phyloP scores from a whole-genome alignment of 139 green algal species.

The Ostreobium quekettii region DNA sequence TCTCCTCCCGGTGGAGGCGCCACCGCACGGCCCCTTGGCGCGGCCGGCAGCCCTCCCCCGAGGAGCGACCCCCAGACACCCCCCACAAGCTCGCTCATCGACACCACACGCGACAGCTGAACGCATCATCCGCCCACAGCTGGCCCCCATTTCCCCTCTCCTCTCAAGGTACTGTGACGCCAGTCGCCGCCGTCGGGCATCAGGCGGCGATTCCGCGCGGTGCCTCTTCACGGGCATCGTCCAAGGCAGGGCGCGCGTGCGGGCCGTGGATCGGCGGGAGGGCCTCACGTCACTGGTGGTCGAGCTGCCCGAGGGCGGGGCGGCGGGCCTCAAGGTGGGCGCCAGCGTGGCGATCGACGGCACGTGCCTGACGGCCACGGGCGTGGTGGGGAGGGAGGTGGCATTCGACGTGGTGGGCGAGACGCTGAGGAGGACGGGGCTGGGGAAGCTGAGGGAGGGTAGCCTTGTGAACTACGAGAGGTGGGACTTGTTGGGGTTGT shows the following conservation, averaged over 20 bases:
- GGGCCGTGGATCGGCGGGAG: slow-evolving; percentile 33
- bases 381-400: slow-evolving; percentile 24
- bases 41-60: too few relatives aligned
- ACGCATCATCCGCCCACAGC: too few relatives aligned
- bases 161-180: too few relatives aligned
- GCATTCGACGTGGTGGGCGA: slow-evolving; percentile 90
- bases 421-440: slow-evolving; percentile 81
- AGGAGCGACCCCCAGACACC: too few relatives aligned
- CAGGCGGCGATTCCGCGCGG: too few relatives aligned
- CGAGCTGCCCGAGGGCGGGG: slow-evolving; percentile 50
- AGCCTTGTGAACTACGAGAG: slow-evolving; percentile 13
- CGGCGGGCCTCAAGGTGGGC: slow-evolving; percentile 54
- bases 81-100: too few relatives aligned
- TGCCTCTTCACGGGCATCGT: slow-evolving; percentile 86
- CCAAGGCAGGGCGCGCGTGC: slow-evolving; percentile 64
- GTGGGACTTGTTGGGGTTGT: not conserved
- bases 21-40: too few relatives aligned
- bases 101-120: too few relatives aligned
- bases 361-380: slow-evolving; percentile 83
- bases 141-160: too few relatives aligned
- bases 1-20: too few relatives aligned
- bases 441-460: slow-evolving; percentile 49
- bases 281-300: slow-evolving; percentile 59
- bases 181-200: too few relatives aligned
- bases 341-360: slow-evolving; percentile 88